Percentiles rank a stretch among this genome's conserved stretches.
These are phyloP conservation scores for Picea abies DNA, from an alignment of 83 land plant genomes.

Conservation along the genomic window DNA sequence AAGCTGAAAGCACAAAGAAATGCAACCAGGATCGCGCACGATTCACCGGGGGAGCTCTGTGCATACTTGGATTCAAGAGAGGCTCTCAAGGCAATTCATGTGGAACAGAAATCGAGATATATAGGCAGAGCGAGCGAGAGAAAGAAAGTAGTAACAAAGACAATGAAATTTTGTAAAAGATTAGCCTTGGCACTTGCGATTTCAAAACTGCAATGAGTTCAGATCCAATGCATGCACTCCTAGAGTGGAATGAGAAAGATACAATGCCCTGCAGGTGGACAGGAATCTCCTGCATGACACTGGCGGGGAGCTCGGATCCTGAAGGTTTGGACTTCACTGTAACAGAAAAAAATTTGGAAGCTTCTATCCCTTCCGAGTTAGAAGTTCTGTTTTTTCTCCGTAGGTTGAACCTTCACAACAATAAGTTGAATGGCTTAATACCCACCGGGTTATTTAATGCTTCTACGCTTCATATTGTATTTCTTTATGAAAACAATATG, in stretches of 20 bases:
- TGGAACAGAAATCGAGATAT: too few relatives aligned
- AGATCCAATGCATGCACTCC: slow-evolving; percentile 43
- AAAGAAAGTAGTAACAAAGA: too few relatives aligned
- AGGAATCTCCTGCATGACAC: slow-evolving; percentile 62
- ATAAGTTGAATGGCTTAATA: slow-evolving; percentile 54
- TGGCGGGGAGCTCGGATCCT: slow-evolving; percentile 34
- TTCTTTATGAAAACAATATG: slow-evolving; percentile 63
- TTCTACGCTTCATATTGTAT: slow-evolving; percentile 56
- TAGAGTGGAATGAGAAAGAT: slow-evolving; percentile 59
- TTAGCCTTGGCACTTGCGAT: too few relatives aligned
- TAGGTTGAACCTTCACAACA: slow-evolving; percentile 67
- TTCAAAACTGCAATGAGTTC: slow-evolving; percentile 45
- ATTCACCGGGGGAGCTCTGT: too few relatives aligned
- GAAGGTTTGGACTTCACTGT: slow-evolving; percentile 66
- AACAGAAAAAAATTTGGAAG: slow-evolving; percentile 49
- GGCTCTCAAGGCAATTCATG: too few relatives aligned
- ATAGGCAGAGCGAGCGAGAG: too few relatives aligned
- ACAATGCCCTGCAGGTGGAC: slow-evolving; percentile 66
- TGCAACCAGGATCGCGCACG: too few relatives aligned
- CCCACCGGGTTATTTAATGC: slow-evolving; percentile 70
- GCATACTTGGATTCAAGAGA: too few relatives aligned
- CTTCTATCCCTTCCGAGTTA: slow-evolving; percentile 71
- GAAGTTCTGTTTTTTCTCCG: slow-evolving; percentile 62
- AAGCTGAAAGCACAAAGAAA: too few relatives aligned
- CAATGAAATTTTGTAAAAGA: too few relatives aligned